Evolutionary conservation across 768 basidiomycete species (phyloP).

Genomic region (Punctularia strigosozonata): DNA sequence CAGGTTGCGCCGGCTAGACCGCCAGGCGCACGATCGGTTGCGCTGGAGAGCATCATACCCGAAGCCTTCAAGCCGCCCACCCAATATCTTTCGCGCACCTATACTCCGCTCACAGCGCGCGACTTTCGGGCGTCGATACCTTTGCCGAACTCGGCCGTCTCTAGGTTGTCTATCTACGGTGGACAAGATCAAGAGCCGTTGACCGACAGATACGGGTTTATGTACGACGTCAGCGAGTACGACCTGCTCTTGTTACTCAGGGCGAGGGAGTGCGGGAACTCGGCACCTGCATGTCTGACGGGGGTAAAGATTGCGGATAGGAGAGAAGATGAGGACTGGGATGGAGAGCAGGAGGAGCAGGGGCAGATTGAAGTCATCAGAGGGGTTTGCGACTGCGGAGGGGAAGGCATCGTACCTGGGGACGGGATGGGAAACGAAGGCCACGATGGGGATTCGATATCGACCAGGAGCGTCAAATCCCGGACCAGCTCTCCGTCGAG

Average conservation of each 20-base stretch:
- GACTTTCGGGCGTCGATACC: constrained; percentile 69
- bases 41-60: constrained; percentile 77
- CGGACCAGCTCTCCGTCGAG: constrained; percentile 32
- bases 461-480: constrained; percentile 14
- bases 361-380: constrained; percentile 19
- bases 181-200: constrained; percentile 46
- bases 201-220: constrained; percentile 85
- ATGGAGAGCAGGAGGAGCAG: constrained; percentile 45
- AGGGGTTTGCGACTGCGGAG: constrained; percentile 32
- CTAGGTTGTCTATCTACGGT: constrained; percentile 37
- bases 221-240: constrained; percentile 77
- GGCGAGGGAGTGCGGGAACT: constrained; percentile 58
- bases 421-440: too few relatives aligned
- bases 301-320: constrained; percentile 83
- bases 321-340: constrained; percentile 69
- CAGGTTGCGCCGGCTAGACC: constrained; percentile 11
- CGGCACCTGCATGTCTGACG: constrained; percentile 76
- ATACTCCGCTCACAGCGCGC: constrained; percentile 60
- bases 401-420: constrained; percentile 9
- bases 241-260: constrained; percentile 68
- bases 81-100: constrained; percentile 66
- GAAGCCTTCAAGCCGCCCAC: constrained; percentile 73
- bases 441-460: constrained; percentile 15
- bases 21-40: constrained; percentile 40
- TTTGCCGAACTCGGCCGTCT: constrained; percentile 42